These are phyloP conservation scores for Acanthamoeba sp. DNA, from an alignment of 208 protist species.

Conservation along the genomic window DNA sequence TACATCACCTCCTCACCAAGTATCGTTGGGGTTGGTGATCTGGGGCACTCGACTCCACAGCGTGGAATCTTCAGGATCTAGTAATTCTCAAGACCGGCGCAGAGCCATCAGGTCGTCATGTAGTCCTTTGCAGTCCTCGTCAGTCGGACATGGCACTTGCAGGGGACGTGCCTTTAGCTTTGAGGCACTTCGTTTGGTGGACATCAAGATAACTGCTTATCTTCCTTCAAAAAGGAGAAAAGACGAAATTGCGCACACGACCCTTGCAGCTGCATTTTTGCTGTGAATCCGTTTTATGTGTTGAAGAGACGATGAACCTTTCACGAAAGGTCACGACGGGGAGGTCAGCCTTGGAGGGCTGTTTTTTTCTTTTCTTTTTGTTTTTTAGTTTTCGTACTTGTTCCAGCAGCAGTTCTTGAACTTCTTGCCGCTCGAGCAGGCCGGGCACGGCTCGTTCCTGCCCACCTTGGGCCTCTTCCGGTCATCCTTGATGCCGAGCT, in stretches of 20 bases:
- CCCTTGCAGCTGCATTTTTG: too few relatives aligned
- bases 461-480: constrained; percentile 9
- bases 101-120: constrained; percentile 3
- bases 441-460: constrained; percentile 21
- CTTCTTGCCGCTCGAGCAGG: constrained; percentile 18
- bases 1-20: too few relatives aligned
- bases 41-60: not conserved
- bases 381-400: constrained; percentile 28
- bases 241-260: too few relatives aligned
- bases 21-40: too few relatives aligned
- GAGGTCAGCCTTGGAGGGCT: too few relatives aligned
- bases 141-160: not conserved
- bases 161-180: not conserved
- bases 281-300: too few relatives aligned
- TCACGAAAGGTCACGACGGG: too few relatives aligned
- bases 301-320: not conserved
- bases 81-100: not conserved
- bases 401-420: constrained; percentile 25
- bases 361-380: too few relatives aligned
- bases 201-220: not conserved
- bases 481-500: constrained; percentile 42
- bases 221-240: too few relatives aligned
- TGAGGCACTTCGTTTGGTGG: not conserved
- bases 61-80: constrained; percentile 1
- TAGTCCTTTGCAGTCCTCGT: not conserved